Evolutionary conservation across 106 monocot genomes (phyloP).

Genomic region (Dioscorea dumetorum): DNA sequence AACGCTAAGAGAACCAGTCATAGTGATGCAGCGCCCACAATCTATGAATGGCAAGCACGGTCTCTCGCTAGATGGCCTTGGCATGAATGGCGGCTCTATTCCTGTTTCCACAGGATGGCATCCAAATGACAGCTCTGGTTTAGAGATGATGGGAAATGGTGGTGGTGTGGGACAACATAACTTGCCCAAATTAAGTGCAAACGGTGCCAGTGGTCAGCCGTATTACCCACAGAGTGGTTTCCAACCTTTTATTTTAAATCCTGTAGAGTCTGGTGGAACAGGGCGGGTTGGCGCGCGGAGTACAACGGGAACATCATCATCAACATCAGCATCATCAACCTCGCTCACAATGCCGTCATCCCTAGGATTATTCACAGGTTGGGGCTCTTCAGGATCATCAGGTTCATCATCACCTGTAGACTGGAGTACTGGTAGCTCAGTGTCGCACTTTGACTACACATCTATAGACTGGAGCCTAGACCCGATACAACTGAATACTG

Average conservation of each 20-base stretch:
- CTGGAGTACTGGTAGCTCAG: constrained; percentile 39
- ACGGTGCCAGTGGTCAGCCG: constrained; percentile 6
- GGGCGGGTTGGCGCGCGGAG: constrained; percentile 30
- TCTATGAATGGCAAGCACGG: constrained; percentile 27
- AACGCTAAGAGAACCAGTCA: constrained; percentile 50
- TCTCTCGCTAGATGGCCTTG: constrained; percentile 12
- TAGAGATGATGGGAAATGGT: constrained; percentile 25
- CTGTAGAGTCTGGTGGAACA: constrained; percentile 14
- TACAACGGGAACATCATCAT: constrained; percentile 3
- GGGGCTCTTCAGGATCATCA: constrained; percentile 34
- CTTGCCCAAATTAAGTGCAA: constrained; percentile 13
- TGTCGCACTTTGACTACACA: constrained; percentile 53
- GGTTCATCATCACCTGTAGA: constrained; percentile 24
- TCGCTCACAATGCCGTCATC: constrained; percentile 27
- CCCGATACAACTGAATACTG: constrained; percentile 15
- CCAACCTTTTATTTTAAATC: constrained; percentile 16
- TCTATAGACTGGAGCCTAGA: constrained; percentile 89
- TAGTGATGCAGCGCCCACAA: constrained; percentile 75
- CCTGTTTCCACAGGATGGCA: constrained; percentile 25
- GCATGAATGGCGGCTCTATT: neutral
- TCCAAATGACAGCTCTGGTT: constrained; percentile 11
- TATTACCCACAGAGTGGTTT: constrained; percentile 25
- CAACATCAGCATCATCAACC: constrained; percentile 3
- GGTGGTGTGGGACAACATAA: constrained; percentile 19
- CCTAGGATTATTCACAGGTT: constrained; percentile 52